Base-by-base conservation (phyloP, 2,329 filamentous ascomycete species). In the Tolypocladium nubicola region DNA sequence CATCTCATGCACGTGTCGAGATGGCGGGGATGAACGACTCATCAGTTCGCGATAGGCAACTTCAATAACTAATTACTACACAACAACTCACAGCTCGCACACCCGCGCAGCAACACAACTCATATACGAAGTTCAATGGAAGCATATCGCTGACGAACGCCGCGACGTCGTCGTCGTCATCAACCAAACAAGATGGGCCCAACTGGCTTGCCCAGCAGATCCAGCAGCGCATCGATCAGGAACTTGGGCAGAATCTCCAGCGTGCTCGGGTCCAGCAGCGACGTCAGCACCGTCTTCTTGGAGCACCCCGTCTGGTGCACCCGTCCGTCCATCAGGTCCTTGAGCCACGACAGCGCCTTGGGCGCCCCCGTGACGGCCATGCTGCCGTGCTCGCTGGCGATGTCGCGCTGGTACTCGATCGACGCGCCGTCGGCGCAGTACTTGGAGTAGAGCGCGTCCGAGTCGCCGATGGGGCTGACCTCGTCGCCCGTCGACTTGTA, bases 401-500 rank as follows among this genome's bases (percentile, higher is more conserved):
- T 65, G 59, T 80, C 77, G 4, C 75, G 69, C 57, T 73, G 67
- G 59, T 79, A 80, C 23, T 71, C 62, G 23, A 81, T 71, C 1
- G 67, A 69, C 2, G 69, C 73, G 4, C 74, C 75, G 6, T 63
- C 66, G 0, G 57, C 61, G 60, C 79, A 81, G 56, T 76, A 79
- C 16, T 65, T 61, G 0, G 68, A 56, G 0, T 79, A 70, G 21
- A 79, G 61, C 0, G 59, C 66, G 56, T 81, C 77, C 3, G 74
- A 79, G 37, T 76, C 73, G 5, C 61, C 66, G 3, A 78, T 67
- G 4, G 69, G 66, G n/a, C 71, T 75, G 57, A 79, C 63, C 57
- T 79, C 73, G 54, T 83, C 79, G 4, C 63, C 61, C 23, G 75
- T 69, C 0, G 76, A 74, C 61, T 82, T 80, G 65, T 81, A 81